phyloP scores from a whole-genome alignment of 176 grass and related monocot species.

The Oryza brachyantha region DNA sequence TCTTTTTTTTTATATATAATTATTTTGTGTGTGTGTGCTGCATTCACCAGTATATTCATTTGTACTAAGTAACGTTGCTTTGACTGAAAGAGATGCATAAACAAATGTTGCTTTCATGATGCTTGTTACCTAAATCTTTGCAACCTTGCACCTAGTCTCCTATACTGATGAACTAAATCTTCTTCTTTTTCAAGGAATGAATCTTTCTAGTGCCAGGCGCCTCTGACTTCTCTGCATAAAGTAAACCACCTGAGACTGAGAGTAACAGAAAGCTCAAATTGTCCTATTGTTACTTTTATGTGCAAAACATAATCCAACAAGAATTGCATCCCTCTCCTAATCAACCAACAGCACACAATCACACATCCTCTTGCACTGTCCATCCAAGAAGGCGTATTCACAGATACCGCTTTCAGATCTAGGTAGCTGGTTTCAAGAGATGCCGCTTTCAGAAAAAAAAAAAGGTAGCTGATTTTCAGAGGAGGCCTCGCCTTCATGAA shows the following conservation, averaged over 20 bases:
- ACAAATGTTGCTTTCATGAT: background rate
- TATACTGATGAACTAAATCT: background rate
- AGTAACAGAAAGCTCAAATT: background rate
- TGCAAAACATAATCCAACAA: background rate
- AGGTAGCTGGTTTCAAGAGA: no score
- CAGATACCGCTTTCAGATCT: background rate
- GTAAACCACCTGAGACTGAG: background rate
- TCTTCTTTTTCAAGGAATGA: background rate
- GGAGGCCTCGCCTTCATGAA: background rate
- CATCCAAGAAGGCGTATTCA: background rate
- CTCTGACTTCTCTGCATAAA: background rate
- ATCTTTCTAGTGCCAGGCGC: conserved; percentile 2
- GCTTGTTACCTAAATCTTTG: background rate
- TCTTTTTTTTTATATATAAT: no score
- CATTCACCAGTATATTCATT: background rate
- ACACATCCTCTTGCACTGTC: no score
- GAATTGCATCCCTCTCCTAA: background rate
- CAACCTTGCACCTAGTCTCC: background rate
- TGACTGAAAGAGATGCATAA: background rate
- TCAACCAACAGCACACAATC: background rate
- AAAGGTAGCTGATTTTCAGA: background rate
- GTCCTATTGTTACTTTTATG: background rate
- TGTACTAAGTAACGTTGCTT: background rate
- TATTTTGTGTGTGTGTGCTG: background rate
- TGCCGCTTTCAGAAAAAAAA: background rate